Base-by-base conservation (phyloP, 768 basidiomycete species). In the Tulasnella sp. region DNA sequence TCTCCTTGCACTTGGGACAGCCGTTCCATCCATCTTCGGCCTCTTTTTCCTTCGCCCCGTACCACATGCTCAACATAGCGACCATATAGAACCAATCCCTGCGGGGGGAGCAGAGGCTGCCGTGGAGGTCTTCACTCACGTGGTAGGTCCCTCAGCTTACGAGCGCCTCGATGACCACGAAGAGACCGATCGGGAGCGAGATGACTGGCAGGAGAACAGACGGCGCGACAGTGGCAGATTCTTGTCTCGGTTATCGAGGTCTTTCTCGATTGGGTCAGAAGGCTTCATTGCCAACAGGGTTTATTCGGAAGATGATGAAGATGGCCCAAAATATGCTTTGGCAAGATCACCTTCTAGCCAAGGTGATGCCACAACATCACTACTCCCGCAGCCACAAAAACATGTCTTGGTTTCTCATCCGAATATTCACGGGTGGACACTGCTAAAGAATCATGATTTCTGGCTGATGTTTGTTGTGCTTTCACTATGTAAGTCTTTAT, bases 11-110 rank as follows among this genome's bases (percentile, higher is more conserved):
- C 56, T 88, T 2, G 90, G 90, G 1, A 90, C 88, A 0, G 71
- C 85, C 0, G 58, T 80, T 1, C 84, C 86, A 0, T 83, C 90
- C 78, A 62, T 88, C 29, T 57, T 86, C n/a, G 89, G 86, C 2
- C 72, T 78, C 48, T 75, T 89, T 61, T 66, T 81, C 46, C 70
- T 92, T 28, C 73, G 76, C n/a, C 73, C 76, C 5, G 72, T 92
- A 7, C 81, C 84, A 4, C 68, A 41, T 10, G 49, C 61, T 15
- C n/a, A 33, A 44, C 37, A 45, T n/a, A 25, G 34, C 8, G 35
- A 37, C 20, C 41, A 35, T 29, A 33, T 1, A 5, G 48, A 50
- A 28, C 48, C 54, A 9, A 33, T 25, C 22, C 22, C 22, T 13
- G 34, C 37, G 2, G 48, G 31, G 22, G 39, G 33, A n/a, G 37